These are phyloP conservation scores for Rhynchospora pubera DNA, from an alignment of 176 grass and related monocot species.

Conservation along the genomic window DNA sequence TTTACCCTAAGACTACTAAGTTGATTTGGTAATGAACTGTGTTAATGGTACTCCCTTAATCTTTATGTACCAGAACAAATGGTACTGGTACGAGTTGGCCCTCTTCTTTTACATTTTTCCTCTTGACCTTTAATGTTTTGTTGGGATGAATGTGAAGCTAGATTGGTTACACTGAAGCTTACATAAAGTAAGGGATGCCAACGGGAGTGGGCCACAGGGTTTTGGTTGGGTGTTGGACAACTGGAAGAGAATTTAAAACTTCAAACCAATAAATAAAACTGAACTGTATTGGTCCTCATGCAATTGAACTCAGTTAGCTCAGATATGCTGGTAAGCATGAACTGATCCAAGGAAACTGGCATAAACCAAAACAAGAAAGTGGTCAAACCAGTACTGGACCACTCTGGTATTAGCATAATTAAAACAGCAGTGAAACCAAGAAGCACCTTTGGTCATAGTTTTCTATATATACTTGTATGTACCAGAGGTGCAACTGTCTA, in stretches of 20 bases:
- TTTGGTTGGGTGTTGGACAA: too few species aligned
- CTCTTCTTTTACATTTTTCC: background rate
- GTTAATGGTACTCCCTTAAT: too few species aligned
- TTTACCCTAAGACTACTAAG: too few species aligned
- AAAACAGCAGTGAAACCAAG: background rate
- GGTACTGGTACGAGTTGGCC: background rate
- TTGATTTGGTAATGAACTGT: too few species aligned
- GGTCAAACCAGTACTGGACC: background rate
- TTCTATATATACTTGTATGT: constrained; percentile 4
- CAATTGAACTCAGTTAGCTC: background rate
- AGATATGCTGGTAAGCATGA: background rate
- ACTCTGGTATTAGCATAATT: background rate
- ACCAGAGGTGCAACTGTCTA: constrained; percentile 81
- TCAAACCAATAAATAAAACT: background rate
- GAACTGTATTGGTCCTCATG: background rate
- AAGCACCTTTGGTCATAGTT: constrained; percentile 19
- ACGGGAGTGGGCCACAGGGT: too few species aligned
- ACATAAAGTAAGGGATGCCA: background rate
- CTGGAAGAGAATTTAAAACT: too few species aligned
- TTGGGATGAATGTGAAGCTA: background rate
- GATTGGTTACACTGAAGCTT: background rate
- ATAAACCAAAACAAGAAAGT: background rate
- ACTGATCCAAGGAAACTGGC: background rate
- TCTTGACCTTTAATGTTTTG: background rate
- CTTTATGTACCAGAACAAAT: background rate